Evolutionary conservation across 805 yeast species (phyloP).

Genomic region (Hemisphaericaspora nanyangensis): DNA sequence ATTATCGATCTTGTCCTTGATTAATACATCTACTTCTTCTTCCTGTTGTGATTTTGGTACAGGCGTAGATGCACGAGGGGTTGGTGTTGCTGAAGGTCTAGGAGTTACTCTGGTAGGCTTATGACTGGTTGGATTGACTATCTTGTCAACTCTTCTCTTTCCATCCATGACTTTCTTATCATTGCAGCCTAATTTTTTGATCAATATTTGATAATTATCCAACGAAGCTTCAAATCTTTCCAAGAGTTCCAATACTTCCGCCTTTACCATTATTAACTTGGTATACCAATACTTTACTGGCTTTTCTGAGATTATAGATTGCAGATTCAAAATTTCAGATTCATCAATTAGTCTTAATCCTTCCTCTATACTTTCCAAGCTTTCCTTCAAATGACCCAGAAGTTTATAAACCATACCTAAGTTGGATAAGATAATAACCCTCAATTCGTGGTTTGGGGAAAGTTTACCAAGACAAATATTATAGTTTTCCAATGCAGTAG

Average conservation of each 20-base stretch:
- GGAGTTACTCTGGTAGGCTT: constrained; percentile 1
- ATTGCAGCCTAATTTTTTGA: constrained; percentile 61
- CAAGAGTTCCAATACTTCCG: constrained; percentile 78
- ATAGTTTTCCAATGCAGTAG: constrained; percentile 59
- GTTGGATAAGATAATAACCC: constrained; percentile 71
- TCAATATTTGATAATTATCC: constrained; percentile 53
- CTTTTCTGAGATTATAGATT: constrained; percentile 43
- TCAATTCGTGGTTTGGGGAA: constrained; percentile 61
- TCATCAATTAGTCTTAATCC: constrained; percentile 40
- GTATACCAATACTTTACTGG: constrained; percentile 66
- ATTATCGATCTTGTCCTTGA: constrained; percentile 32
- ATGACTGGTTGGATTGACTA: constrained; percentile 48
- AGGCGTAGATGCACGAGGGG: constrained; percentile 4
- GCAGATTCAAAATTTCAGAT: constrained; percentile 21
- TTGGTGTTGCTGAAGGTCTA: constrained; percentile 2
- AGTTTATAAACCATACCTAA: constrained; percentile 39
- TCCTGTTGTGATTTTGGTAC: constrained; percentile 19
- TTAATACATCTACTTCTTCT: constrained; percentile 45
- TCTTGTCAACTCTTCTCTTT: constrained; percentile 68
- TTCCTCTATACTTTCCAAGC: constrained; percentile 40
- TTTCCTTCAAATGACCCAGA: constrained; percentile 16
- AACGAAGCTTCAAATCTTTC: constrained; percentile 70
- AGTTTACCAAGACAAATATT: constrained; percentile 45
- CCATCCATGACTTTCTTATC: constrained; percentile 71
- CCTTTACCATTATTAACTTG: constrained; percentile 65